Conservation (phyloP, 2,329 filamentous ascomycete genomes). For the Fusarium graminum region DNA sequence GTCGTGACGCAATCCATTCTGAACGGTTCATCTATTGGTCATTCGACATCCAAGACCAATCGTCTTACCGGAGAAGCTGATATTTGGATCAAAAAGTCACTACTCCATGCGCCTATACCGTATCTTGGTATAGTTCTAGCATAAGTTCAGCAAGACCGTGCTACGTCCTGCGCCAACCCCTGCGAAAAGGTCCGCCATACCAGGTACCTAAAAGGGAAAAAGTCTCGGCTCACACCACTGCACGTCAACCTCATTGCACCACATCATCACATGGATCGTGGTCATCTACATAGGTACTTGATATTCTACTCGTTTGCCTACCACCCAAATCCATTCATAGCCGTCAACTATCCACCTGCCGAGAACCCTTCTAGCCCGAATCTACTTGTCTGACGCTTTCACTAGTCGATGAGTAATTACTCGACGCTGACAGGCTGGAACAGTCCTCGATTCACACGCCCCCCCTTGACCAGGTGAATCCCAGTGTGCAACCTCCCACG, state of each 20-base stretch:
- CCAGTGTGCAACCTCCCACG: conserved; percentile 37
- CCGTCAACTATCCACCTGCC: conserved; percentile 32
- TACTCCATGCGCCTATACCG: conserved; percentile 37
- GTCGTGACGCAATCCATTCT: conserved; percentile 47
- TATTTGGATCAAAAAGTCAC: conserved; percentile 28
- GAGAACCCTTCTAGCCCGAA: conserved; percentile 27
- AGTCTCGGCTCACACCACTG: conserved; percentile 43
- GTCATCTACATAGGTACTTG: conserved; percentile 13
- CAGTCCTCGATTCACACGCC: conserved; percentile 42
- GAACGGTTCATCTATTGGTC: conserved; percentile 20
- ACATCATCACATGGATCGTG: conserved; percentile 32
- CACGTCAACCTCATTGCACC: conserved; percentile 20
- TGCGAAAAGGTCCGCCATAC: conserved; percentile 36
- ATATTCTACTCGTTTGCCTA: conserved; percentile 28
- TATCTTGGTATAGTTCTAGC: conserved; percentile 29
- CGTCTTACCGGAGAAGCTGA: conserved; percentile 14
- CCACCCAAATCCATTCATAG: conserved; percentile 26
- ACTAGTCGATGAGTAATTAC: conserved; percentile 54
- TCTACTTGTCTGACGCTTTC: conserved; percentile 39
- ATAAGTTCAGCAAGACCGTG: conserved; percentile 31
- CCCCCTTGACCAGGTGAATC: conserved; percentile 42
- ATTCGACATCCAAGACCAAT: conserved; percentile 23
- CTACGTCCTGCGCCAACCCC: conserved; percentile 39
- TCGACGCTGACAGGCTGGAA: conserved; percentile 52
- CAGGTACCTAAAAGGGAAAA: conserved; percentile 33